These are phyloP conservation scores for Penicillium sp. DNA, from an alignment of 2,329 filamentous ascomycete species.

Conservation along the genomic window DNA sequence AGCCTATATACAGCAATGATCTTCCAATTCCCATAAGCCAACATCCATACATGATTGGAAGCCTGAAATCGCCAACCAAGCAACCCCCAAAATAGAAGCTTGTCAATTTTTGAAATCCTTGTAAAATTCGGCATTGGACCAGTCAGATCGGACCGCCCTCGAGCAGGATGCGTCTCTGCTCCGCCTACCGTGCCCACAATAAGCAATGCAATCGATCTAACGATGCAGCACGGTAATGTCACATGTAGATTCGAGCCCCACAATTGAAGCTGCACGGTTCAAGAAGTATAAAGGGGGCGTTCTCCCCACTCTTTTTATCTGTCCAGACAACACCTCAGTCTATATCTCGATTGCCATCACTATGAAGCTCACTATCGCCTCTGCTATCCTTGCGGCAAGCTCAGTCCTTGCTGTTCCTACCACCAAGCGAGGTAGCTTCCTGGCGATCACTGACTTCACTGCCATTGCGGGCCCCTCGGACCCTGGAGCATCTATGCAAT, in stretches of 20 bases:
- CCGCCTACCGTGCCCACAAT: background rate
- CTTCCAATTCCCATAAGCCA: background rate
- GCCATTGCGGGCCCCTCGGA: background rate
- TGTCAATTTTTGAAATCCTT: background rate
- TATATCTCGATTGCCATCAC: background rate
- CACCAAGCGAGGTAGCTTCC: constrained; percentile 2
- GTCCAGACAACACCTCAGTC: background rate
- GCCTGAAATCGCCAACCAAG: background rate
- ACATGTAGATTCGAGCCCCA: background rate
- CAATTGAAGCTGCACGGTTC: background rate
- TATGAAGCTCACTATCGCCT: constrained; percentile 17
- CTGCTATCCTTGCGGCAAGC: constrained; percentile 15
- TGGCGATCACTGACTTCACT: constrained; percentile 18
- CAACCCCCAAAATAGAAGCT: background rate
- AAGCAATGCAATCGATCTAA: background rate
- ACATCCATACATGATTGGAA: background rate
- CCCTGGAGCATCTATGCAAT: constrained; percentile 17
- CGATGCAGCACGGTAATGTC: background rate
- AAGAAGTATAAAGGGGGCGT: background rate
- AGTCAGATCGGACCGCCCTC: background rate
- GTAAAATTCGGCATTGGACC: background rate
- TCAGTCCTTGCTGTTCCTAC: constrained; percentile 16
- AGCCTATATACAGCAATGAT: background rate
- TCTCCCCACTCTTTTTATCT: background rate
- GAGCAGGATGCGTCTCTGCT: background rate